phyloP scores from a whole-genome alignment of 2,329 filamentous ascomycete genomes.

The Phyllosticta capitalensis region DNA sequence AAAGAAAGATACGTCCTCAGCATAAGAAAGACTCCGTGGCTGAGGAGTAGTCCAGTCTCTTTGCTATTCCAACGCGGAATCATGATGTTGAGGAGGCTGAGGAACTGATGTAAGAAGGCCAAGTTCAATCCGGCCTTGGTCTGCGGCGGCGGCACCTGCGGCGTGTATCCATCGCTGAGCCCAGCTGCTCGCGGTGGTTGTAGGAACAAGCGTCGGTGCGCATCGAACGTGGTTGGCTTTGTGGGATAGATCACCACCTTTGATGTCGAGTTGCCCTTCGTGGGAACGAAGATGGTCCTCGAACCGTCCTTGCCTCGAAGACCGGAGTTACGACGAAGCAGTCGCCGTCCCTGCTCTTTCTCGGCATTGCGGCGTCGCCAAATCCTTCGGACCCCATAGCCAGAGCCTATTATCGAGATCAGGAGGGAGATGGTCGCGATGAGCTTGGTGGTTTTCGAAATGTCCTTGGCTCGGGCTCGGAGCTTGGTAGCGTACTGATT shows the following conservation, averaged over 20 bases:
- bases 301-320: conserved; percentile 90
- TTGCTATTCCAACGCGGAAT: conserved; percentile 93
- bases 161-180: conserved; percentile 53
- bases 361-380: conserved; percentile 67
- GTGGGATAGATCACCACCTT: conserved; percentile 88
- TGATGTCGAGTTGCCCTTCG: conserved; percentile 67
- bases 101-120: conserved; percentile 91
- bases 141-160: conserved; percentile 71
- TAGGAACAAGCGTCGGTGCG: conserved; percentile 83
- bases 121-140: conserved; percentile 92
- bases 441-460: conserved; percentile 62
- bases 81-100: conserved; percentile 95
- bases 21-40: conserved; percentile 83
- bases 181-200: conserved; percentile 80
- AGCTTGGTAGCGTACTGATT: conserved; percentile 40
- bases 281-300: conserved; percentile 88
- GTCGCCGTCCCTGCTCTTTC: conserved; percentile 68
- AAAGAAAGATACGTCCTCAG: conserved; percentile 89
- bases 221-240: conserved; percentile 90
- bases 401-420: conserved; percentile 67
- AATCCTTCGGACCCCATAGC: conserved; percentile 70
- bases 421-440: conserved; percentile 67
- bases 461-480: conserved; percentile 46
- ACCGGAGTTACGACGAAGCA: conserved; percentile 86
- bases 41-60: conserved; percentile 80